A percentile compares a stretch with the other conserved stretches of the same genome.
phyloP scores from a whole-genome alignment of 257 asterid genomes.

The Galeopsis tetrahit region DNA sequence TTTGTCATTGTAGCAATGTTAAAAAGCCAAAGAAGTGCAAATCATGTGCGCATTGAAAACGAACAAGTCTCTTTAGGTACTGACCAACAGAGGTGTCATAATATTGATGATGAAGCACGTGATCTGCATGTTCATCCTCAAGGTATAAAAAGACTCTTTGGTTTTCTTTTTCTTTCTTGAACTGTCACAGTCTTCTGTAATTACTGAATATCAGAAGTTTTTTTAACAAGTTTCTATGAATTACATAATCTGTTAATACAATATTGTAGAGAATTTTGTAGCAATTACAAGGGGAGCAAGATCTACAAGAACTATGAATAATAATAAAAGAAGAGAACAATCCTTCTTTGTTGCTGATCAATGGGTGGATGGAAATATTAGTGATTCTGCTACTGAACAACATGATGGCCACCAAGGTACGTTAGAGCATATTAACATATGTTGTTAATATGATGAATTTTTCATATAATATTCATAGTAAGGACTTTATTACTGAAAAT shows the following conservation, averaged over 20 bases:
- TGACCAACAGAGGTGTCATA: too few relatives aligned
- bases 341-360: neutral
- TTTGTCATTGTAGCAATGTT: neutral
- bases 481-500: too few relatives aligned
- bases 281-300: neutral
- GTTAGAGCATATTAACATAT: neutral
- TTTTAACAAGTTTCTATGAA: too few relatives aligned
- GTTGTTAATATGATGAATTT: too few relatives aligned
- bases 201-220: too few relatives aligned
- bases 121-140: neutral
- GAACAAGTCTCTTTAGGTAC: neutral
- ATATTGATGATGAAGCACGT: neutral
- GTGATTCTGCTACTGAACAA: neutral
- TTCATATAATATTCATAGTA: too few relatives aligned
- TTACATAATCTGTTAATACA: too few relatives aligned
- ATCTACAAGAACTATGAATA: neutral
- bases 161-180: too few relatives aligned
- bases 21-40: neutral
- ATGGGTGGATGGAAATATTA: neutral
- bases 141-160: too few relatives aligned
- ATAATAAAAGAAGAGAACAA: neutral
- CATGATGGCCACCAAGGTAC: neutral
- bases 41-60: neutral
- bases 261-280: too few relatives aligned
- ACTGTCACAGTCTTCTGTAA: too few relatives aligned